A percentile compares a stretch with the other conserved stretches of the same genome.
phyloP scores from a whole-genome alignment of 768 basidiomycete genomes.

The Gymnopilus dilepis region DNA sequence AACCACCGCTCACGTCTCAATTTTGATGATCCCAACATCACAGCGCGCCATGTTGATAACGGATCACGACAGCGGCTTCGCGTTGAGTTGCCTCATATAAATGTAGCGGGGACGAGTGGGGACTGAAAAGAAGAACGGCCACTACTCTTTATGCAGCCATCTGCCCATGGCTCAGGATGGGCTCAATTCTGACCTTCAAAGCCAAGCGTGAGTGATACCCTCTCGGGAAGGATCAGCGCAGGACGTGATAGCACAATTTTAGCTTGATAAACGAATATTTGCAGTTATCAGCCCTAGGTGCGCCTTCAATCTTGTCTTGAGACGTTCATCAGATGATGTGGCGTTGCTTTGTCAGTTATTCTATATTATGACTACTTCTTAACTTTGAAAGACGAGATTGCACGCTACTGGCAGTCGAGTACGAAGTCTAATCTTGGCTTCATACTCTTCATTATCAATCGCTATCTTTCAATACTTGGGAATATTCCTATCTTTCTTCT shows the following conservation, averaged over 20 bases:
- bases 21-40: too few relatives aligned
- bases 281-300: neutral
- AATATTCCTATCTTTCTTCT: conserved; percentile 42
- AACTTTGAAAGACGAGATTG: conserved; percentile 48
- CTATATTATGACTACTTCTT: conserved; percentile 56
- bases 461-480: conserved; percentile 46
- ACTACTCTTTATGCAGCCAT: neutral
- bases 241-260: neutral
- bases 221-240: too few relatives aligned
- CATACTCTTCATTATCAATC: conserved; percentile 49
- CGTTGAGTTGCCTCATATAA: neutral
- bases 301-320: neutral
- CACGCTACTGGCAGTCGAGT: conserved; percentile 46
- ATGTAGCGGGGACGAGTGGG: neutral
- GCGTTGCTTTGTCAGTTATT: conserved; percentile 31
- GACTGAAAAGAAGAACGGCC: neutral
- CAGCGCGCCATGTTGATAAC: too few relatives aligned
- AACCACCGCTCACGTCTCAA: too few relatives aligned
- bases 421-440: conserved; percentile 36
- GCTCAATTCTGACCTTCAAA: neutral
- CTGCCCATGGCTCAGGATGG: conserved; percentile 1
- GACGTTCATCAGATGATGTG: neutral
- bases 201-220: neutral
- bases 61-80: too few relatives aligned
- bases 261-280: neutral